Evolutionary conservation across 2,329 filamentous ascomycete species (phyloP).

Genomic region (Penicillium sclerotiorum): DNA sequence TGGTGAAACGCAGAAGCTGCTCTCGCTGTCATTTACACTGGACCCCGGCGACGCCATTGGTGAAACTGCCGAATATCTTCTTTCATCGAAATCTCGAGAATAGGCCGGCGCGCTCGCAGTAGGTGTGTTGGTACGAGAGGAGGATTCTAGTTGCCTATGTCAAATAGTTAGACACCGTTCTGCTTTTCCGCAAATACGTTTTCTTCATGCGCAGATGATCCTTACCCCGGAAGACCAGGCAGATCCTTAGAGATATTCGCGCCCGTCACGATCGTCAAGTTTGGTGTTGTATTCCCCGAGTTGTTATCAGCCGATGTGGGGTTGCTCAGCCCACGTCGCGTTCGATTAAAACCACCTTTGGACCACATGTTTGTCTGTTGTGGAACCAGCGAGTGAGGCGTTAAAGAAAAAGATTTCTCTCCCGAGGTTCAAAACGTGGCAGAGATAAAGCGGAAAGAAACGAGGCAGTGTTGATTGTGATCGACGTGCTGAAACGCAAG

Average conservation of each 20-base stretch:
- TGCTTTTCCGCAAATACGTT: background rate
- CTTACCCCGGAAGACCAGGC: constrained; percentile 31
- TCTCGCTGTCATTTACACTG: constrained; percentile 18
- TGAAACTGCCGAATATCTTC: constrained; percentile 18
- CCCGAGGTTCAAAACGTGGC: too few species aligned
- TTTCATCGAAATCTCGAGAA: constrained; percentile 4
- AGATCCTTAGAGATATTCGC: constrained; percentile 33
- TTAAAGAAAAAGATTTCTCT: too few species aligned
- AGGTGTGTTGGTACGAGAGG: constrained; percentile 2
- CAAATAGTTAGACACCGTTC: constrained; percentile 2
- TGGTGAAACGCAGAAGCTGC: constrained; percentile 25
- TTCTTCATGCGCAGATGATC: background rate
- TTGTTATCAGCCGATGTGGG: constrained; percentile 50
- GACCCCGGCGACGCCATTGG: constrained; percentile 17
- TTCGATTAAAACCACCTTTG: constrained; percentile 49
- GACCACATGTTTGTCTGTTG: constrained; percentile 55
- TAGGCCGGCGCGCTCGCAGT: background rate
- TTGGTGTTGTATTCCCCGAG: constrained; percentile 45
- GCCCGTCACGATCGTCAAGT: constrained; percentile 35
- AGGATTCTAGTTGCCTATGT: constrained; percentile 10
- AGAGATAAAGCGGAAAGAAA: background rate
- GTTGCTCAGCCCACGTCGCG: constrained; percentile 50
- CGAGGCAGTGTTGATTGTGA: background rate
- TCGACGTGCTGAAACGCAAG: background rate
- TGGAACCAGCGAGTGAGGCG: background rate